phyloP scores from a whole-genome alignment of 192 early-diverging fungal genomes.

The Coemansia sp. region DNA sequence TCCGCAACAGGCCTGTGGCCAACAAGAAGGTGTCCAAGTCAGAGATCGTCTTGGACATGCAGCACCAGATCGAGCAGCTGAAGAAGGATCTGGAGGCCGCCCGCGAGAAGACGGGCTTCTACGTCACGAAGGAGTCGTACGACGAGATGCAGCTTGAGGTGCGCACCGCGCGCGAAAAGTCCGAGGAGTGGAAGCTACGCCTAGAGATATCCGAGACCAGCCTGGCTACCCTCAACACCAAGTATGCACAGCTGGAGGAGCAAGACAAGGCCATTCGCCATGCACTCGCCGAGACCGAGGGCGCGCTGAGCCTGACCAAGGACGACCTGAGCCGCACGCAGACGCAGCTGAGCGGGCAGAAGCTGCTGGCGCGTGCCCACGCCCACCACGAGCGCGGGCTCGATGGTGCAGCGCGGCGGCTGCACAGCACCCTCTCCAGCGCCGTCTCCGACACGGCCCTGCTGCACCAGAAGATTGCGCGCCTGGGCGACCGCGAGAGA shows the following conservation, averaged over 20 bases:
- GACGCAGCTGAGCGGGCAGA: conserved; percentile 23
- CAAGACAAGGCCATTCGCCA: conserved; percentile 21
- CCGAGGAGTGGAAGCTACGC: conserved; percentile 36
- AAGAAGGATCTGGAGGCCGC: conserved; percentile 74
- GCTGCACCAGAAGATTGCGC: conserved; percentile 16
- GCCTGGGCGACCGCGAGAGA: conserved; percentile 22
- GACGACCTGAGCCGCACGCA: conserved; percentile 23
- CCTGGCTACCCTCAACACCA: conserved; percentile 1
- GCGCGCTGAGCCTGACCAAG: conserved; percentile 24
- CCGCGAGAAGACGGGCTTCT: conserved; percentile 83
- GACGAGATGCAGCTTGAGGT: conserved; percentile 35
- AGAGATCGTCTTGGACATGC: conserved; percentile 78
- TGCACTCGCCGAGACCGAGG: conserved; percentile 31
- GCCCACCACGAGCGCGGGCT: conserved; percentile 46
- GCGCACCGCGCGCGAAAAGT: conserved; percentile 6
- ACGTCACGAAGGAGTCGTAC: conserved; percentile 63
- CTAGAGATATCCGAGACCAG: conserved; percentile 28
- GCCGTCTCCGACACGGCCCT: conserved; percentile 1
- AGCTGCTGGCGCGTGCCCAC: conserved; percentile 48
- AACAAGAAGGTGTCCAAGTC: conserved; percentile 79
- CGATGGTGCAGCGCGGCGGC: conserved; percentile 25
- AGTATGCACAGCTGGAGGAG: conserved; percentile 3
- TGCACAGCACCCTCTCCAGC: conserved; percentile 10
- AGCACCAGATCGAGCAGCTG: conserved; percentile 73
- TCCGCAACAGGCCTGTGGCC: conserved; percentile 71